Percentiles rank a stretch among this genome's conserved stretches.
Conservation (phyloP, 108 stramenopile genomes). For the Skeletonema grethae region DNA sequence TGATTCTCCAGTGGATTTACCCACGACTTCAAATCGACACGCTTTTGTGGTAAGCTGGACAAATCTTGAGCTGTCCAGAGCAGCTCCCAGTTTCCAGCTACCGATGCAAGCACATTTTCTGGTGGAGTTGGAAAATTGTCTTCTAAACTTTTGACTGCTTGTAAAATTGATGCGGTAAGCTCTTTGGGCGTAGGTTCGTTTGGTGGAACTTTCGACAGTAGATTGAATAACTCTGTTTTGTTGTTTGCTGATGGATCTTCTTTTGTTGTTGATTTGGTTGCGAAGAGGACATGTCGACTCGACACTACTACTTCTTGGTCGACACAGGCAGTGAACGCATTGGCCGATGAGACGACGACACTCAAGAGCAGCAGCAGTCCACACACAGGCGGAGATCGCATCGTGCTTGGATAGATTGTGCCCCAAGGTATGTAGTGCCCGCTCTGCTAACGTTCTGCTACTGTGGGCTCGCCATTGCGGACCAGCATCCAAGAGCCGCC, state of each 20-base stretch:
- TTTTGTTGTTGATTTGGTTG: not conserved
- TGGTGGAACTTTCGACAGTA: conserved; percentile 24
- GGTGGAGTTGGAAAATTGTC: conserved; percentile 57
- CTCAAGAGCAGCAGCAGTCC: not conserved
- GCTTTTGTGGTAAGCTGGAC: conserved; percentile 24
- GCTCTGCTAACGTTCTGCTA: no score
- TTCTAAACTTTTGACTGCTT: conserved; percentile 54
- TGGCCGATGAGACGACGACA: not conserved
- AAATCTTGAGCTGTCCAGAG: conserved; percentile 86
- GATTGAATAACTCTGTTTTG: conserved; percentile 19
- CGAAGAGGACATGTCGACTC: conserved; percentile 12
- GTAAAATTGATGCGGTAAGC: conserved; percentile 59
- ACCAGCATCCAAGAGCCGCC: no score
- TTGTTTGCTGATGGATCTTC: not conserved
- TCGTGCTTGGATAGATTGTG: no score
- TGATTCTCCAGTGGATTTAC: conserved; percentile 87
- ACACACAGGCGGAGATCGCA: not conserved
- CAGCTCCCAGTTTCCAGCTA: conserved; percentile 77
- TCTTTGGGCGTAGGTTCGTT: conserved; percentile 56
- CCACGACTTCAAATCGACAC: conserved; percentile 46
- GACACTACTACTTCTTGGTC: no score
- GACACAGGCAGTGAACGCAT: not conserved
- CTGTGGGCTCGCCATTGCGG: no score
- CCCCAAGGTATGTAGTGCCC: no score
- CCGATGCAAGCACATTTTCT: conserved; percentile 51